A percentile compares a stretch with the other conserved stretches of the same genome.
These are phyloP conservation scores for Kwoniella heveanensis DNA, from an alignment of 768 basidiomycete species.

Conservation along the genomic window DNA sequence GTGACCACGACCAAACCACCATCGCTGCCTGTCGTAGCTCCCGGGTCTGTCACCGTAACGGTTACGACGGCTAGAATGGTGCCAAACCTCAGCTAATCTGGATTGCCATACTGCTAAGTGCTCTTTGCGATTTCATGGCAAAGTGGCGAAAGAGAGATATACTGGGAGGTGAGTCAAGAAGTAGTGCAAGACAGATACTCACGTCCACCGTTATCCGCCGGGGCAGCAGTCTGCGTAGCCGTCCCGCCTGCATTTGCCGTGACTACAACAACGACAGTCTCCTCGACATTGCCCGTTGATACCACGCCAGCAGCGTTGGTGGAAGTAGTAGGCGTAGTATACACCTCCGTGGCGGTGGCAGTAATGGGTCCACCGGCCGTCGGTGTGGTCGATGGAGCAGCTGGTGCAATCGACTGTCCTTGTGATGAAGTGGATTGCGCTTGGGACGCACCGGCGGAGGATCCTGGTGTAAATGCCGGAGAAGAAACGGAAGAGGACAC, in stretches of 20 bases:
- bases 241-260: constrained; percentile 14
- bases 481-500: not conserved
- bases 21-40: constrained; percentile 13
- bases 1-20: constrained; percentile 20
- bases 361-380: constrained; percentile 18
- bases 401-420: not conserved
- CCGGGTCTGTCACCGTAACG: constrained; percentile 20
- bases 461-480: not conserved
- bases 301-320: not conserved
- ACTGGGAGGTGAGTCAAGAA: not conserved
- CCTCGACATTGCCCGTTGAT: constrained; percentile 4
- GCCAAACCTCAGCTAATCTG: not conserved
- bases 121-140: too few species aligned
- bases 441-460: not conserved
- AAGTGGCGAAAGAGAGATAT: too few species aligned
- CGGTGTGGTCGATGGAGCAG: not conserved
- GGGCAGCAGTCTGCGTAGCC: constrained; percentile 6
- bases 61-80: constrained; percentile 15
- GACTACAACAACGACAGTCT: constrained; percentile 15
- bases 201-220: constrained; percentile 12
- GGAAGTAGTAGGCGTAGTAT: constrained; percentile 5
- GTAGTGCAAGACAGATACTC: not conserved
- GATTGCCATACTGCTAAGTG: too few species aligned
- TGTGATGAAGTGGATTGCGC: not conserved
- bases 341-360: constrained; percentile 8